Base-by-base conservation (phyloP, 768 basidiomycete species). In the Galerina marginata region DNA sequence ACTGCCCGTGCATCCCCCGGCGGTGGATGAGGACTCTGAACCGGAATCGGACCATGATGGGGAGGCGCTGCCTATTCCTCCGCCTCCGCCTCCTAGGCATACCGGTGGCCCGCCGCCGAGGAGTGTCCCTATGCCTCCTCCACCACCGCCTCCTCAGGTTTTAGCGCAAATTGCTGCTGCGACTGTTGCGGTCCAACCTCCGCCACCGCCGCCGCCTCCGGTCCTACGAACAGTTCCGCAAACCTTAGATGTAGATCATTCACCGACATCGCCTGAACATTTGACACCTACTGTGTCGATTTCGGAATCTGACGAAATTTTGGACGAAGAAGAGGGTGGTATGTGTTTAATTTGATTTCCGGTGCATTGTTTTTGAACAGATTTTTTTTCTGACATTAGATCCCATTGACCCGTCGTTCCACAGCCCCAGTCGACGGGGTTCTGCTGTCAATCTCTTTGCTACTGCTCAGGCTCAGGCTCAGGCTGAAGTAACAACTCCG, bases 241-340 rank as follows among this genome's bases (percentile, higher is more conserved):
- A 42, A 15, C 59, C 3, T 16, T 37, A 4, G 42, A 49, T 43
- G 43, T 44, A 14, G 55, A 50, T n/a, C 20, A 44, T 6, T 23
- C 48, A 1, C 45, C 53, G 9, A 25, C 50, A 14, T 62, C 59
- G 15, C 56, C 58, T 25, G 43, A 48, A 11, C 50, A 42, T 14
- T 58, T 72, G 20, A 69, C 71, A 9, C 63, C 71, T 23, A 65
- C 74, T 11, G 38, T 70, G 46, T 67, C 70, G 9, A 56, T 68
- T 39, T 65, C 73, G 9, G 64, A 71, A 2, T 66, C 69, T 15
- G 69, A 72, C 16, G 85, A 86, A 64, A 67, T 88, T 20, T 69
- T 88, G 52, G 82, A 86, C 68, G 88, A 89, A 36, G 82, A 83
- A 25, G 86, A 89, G 71, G 86, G 84, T 44, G 87, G 88, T 88